Percentiles rank a stretch among this genome's conserved stretches.
These are phyloP conservation scores for Tubosaeta sp. DNA, from an alignment of 768 basidiomycete species.

Conservation along the genomic window DNA sequence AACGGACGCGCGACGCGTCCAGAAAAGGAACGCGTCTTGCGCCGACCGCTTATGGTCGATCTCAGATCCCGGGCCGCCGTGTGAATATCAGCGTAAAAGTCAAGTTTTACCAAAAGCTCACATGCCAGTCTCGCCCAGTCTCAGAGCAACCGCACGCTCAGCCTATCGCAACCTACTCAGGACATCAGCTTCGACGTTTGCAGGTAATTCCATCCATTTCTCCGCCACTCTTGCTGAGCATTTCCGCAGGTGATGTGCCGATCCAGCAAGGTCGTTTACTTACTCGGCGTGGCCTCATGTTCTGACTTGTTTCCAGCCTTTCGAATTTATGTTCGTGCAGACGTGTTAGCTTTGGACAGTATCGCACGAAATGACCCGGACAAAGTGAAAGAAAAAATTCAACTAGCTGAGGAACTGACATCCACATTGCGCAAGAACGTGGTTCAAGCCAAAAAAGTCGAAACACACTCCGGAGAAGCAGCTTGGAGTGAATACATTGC, in stretches of 20 bases:
- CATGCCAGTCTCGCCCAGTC: conserved; percentile 54
- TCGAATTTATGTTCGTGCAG: conserved; percentile 59
- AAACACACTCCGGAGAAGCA: conserved; percentile 34
- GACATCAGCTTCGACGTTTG: conserved; percentile 62
- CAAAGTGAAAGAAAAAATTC: conserved; percentile 50
- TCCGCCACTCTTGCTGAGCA: not conserved
- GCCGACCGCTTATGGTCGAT: conserved; percentile 32
- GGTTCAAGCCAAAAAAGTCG: conserved; percentile 67
- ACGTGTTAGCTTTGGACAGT: conserved; percentile 40
- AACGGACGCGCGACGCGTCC: conserved; percentile 31
- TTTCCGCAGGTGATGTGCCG: conserved; percentile 47
- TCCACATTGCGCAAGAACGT: conserved; percentile 73
- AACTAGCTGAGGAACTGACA: conserved; percentile 68
- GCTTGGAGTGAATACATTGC: conserved; percentile 51
- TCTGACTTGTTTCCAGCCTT: conserved; percentile 51
- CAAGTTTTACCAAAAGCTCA: not conserved
- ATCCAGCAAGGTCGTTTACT: conserved; percentile 44
- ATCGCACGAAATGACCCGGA: conserved; percentile 41
- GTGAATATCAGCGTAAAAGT: no score
- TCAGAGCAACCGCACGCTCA: conserved; percentile 64
- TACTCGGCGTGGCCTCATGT: not conserved
- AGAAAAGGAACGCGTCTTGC: conserved; percentile 38
- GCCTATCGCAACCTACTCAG: conserved; percentile 72
- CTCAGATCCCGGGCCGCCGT: conserved; percentile 23
- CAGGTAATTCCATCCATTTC: conserved; percentile 37